Evolutionary conservation across 1,284 basidiomycete genomes (phyloP).

Genomic region (Austroboletus novae-zelandiae): DNA sequence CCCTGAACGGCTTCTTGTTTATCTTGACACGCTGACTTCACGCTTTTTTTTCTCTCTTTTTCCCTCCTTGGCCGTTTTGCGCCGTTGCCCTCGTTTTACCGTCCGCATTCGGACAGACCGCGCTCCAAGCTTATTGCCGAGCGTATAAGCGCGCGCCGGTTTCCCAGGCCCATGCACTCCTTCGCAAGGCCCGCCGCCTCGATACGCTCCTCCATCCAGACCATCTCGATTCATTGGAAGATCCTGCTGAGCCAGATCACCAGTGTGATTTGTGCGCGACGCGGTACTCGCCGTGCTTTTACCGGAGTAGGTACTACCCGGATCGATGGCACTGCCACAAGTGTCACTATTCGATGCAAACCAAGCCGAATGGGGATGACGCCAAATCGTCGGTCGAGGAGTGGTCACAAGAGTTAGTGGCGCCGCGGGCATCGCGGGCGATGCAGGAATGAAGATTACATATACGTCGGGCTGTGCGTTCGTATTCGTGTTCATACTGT

Average conservation of each 20-base stretch:
- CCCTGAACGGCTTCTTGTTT: neutral
- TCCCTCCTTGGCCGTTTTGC: neutral
- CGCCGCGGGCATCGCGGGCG: slow-evolving; percentile 8
- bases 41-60: neutral
- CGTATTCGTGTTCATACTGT: neutral
- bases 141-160: slow-evolving; percentile 79
- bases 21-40: neutral
- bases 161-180: slow-evolving; percentile 72
- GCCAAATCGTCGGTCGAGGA: slow-evolving; percentile 3
- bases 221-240: slow-evolving; percentile 12
- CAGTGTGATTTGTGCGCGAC: slow-evolving; percentile 37
- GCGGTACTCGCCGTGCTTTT: slow-evolving; percentile 41
- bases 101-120: slow-evolving; percentile 51
- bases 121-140: slow-evolving; percentile 80
- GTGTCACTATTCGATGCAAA: slow-evolving; percentile 43
- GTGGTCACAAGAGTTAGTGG: slow-evolving; percentile 15
- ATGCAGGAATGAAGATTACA: slow-evolving; percentile 20
- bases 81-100: neutral
- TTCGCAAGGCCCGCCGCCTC: slow-evolving; percentile 82
- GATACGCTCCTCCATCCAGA: slow-evolving; percentile 55
- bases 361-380: neutral
- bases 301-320: slow-evolving; percentile 24
- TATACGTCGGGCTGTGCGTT: neutral
- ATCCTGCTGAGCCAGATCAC: slow-evolving; percentile 15
- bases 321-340: slow-evolving; percentile 53